A percentile compares a stretch with the other conserved stretches of the same genome.
Conservation (phyloP, 805 yeast species). For the Metschnikowia henanensis region DNA sequence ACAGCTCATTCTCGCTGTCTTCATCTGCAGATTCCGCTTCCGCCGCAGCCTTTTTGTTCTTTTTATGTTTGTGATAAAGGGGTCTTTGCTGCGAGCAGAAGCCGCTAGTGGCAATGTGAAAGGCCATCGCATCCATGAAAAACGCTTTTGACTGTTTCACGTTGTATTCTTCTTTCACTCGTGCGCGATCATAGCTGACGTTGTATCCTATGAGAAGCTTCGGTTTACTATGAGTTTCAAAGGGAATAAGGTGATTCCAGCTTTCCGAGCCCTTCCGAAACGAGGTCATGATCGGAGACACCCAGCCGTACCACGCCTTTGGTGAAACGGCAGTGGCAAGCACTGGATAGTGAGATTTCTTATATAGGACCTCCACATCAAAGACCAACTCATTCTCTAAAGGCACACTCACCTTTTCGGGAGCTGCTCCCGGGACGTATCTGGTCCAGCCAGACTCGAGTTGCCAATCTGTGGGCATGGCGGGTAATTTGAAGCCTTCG, state of each 20-base stretch:
- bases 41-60: constrained; percentile 28
- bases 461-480: constrained; percentile 55
- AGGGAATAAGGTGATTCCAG: constrained; percentile 72
- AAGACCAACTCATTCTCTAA: constrained; percentile 71
- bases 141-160: constrained; percentile 67
- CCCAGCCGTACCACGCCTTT: constrained; percentile 93
- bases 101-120: constrained; percentile 89
- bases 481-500: constrained; percentile 32
- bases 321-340: constrained; percentile 78
- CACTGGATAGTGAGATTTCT: constrained; percentile 69
- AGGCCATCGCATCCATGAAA: constrained; percentile 87
- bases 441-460: constrained; percentile 78
- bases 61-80: constrained; percentile 63
- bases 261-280: constrained; percentile 25
- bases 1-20: constrained; percentile 11
- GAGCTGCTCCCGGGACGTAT: constrained; percentile 55
- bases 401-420: constrained; percentile 66
- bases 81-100: constrained; percentile 91
- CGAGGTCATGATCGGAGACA: constrained; percentile 72
- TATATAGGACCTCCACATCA: constrained; percentile 87
- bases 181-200: constrained; percentile 86
- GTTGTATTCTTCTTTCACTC: constrained; percentile 81
- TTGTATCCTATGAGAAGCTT: constrained; percentile 86
- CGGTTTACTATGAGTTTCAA: constrained; percentile 48
- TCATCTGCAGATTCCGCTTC: constrained; percentile 17